Percentiles rank a stretch among this genome's conserved stretches.
These are phyloP conservation scores for Pichia paraexigua DNA, from an alignment of 805 yeast species.

Conservation along the genomic window DNA sequence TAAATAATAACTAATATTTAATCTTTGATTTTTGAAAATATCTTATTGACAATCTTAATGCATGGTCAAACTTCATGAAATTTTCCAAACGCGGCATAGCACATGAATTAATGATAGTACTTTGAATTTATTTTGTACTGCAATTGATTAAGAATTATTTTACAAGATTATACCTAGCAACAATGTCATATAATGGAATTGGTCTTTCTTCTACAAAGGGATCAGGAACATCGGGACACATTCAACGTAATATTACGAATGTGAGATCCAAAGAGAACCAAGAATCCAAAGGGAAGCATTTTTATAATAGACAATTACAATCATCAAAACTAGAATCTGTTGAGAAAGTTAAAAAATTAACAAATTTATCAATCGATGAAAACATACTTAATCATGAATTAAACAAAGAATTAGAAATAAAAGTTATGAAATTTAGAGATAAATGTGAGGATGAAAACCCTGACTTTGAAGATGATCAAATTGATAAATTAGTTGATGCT, in stretches of 20 bases:
- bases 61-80: neutral
- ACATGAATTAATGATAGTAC: too few relatives aligned
- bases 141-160: too few relatives aligned
- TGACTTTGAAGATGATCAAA: conserved; percentile 28
- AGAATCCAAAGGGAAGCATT: conserved; percentile 30
- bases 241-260: conserved; percentile 38
- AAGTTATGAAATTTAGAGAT: conserved; percentile 45
- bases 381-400: conserved; percentile 30
- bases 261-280: conserved; percentile 17
- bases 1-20: too few relatives aligned
- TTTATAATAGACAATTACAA: conserved; percentile 28
- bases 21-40: too few relatives aligned
- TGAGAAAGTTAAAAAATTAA: conserved; percentile 10
- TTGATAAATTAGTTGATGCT: conserved; percentile 26
- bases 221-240: conserved; percentile 54
- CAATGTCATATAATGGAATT: conserved; percentile 51
- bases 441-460: conserved; percentile 40
- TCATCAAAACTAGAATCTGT: neutral
- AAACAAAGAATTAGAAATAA: conserved; percentile 35
- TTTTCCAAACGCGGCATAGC: too few relatives aligned
- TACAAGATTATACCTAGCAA: too few relatives aligned
- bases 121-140: too few relatives aligned
- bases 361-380: conserved; percentile 12
- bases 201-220: conserved; percentile 53
- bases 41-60: neutral